These are phyloP conservation scores for Aureobasidium sp. DNA, from an alignment of 2,329 filamentous ascomycete species.

Conservation along the genomic window DNA sequence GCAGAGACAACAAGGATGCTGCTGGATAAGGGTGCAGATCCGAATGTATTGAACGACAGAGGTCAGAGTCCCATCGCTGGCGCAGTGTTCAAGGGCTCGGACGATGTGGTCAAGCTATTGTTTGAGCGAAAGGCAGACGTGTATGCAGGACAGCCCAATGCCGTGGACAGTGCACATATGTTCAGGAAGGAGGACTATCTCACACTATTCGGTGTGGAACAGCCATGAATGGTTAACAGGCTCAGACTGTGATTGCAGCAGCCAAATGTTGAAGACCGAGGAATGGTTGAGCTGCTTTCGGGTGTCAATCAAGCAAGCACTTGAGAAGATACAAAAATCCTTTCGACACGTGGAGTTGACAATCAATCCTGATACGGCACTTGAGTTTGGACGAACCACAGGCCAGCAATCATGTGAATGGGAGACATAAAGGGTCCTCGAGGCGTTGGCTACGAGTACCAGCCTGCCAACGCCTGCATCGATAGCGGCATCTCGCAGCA, in stretches of 20 bases:
- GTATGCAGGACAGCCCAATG: conserved; percentile 36
- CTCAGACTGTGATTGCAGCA: neutral
- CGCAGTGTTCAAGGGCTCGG: conserved; percentile 64
- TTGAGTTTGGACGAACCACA: neutral
- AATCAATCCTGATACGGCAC: neutral
- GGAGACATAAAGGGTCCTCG: neutral
- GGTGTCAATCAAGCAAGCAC: neutral
- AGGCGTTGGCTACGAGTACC: neutral
- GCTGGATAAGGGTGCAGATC: conserved; percentile 54
- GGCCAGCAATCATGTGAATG: neutral
- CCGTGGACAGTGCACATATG: conserved; percentile 40
- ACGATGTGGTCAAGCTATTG: conserved; percentile 51
- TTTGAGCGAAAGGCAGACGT: conserved; percentile 36
- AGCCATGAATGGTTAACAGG: conserved; percentile 16
- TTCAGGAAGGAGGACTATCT: conserved; percentile 34
- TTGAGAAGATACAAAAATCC: neutral
- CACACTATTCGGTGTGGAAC: conserved; percentile 26
- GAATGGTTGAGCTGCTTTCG: neutral
- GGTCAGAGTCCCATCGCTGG: conserved; percentile 63
- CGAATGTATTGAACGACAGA: conserved; percentile 59
- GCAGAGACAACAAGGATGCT: conserved; percentile 52
- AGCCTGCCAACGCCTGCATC: neutral
- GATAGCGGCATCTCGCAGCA: neutral
- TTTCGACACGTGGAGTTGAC: neutral
- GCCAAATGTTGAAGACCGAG: neutral